Evolutionary conservation across 1,284 basidiomycete species (phyloP), one percentile per base, ranked within the genome.

Genomic region (Apiotrichum brassicae): DNA sequence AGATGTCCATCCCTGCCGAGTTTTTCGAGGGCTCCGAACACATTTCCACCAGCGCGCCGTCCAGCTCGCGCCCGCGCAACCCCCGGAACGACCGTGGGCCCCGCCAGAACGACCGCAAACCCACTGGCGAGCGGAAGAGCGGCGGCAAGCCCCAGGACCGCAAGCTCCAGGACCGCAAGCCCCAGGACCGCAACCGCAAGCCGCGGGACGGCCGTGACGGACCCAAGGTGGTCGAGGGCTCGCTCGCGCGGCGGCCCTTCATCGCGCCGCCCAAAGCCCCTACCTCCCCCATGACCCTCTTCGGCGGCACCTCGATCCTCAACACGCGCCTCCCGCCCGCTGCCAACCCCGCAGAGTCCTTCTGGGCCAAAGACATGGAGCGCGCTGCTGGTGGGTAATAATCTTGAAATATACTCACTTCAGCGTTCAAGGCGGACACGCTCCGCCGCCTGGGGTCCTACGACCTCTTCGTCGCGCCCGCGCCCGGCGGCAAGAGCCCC

Each of bases 391-490:
- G 54, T 56, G 48, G 56, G 51, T 53, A 16, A 34, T 7, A 8
- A 14, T 30, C 28, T 30, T 14, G 14, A 30, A 30, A 30, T 14
- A n/a, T 3, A 40, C 24, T 43, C 45, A 5, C 19, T 18, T 7
- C 44, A 64, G 62, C 56, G 0, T 51, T 53, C 33, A 55, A 58
- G 49, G 41, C 56, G 32, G 54, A 57, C 23, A 13, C 57, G 7
- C 54, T 61, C 35, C 51, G 57, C 24, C 44, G 51, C 6, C 49
- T 50, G 2, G 63, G 63, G 32, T 55, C 53, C 35, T 62, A 61
- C 54, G 40, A 41, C n/a, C 23, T 55, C 23, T 48, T 48, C 43
- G 19, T 49, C 3, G 54, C 52, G 8, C 13, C 41, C 4, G 53
- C 57, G 22, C 19, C n/a, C 7, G 1, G 34, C 34, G 38, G 35